Base-by-base conservation (phyloP, 2,329 filamentous ascomycete species). In the Colletotrichum camelliae region DNA sequence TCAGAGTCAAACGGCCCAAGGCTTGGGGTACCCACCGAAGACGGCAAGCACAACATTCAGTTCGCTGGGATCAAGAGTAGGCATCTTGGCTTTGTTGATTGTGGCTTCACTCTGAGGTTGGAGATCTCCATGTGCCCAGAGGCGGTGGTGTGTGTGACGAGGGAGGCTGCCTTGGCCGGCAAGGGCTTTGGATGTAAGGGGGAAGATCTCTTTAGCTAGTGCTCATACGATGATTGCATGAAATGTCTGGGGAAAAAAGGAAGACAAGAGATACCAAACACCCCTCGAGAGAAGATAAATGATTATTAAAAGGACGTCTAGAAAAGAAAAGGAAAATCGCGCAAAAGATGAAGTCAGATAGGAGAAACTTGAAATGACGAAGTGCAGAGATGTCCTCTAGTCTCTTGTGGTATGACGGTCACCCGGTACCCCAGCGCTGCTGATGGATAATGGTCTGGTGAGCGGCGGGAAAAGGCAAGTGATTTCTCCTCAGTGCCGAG, bases 11-110 rank as follows among this genome's bases (percentile, higher is more conserved):
- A 39, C 21, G 8, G 35, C 10, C 43, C 24, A 58, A 35, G 62
- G 16, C 31, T 57, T 43, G 73, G 55, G 37, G 35, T 70, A 55
- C 84, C 75, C 79, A 88, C 87, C 87, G 66, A 89, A 79, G 5
- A 89, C 81, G 10, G 84, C 81, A 39, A 88, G 81, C 57, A 90
- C 87, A n/a, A 90, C 84, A 78, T 91, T 91, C 72, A 91, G 85
- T 72, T 80, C 78, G 75, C 75, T 80, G 24, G 75, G 61, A 67
- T 79, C 72, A 58, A 80, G 78, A 43, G 72, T 76, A 60, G 79
- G 79, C 79, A 80, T 80, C 69, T 74, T 74, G 77, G 69, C 57
- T 60, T 24, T 7, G 24, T 43, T 27, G 55, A 29, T 43, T 57
- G 68, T 64, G 39, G 55, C 62, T 72, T 75, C 69, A 48, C 39